Evolutionary conservation across 495 filamentous ascomycete species (phyloP), one percentile per base, ranked within the genome.

Genomic region (Hypoxylon rickii): DNA sequence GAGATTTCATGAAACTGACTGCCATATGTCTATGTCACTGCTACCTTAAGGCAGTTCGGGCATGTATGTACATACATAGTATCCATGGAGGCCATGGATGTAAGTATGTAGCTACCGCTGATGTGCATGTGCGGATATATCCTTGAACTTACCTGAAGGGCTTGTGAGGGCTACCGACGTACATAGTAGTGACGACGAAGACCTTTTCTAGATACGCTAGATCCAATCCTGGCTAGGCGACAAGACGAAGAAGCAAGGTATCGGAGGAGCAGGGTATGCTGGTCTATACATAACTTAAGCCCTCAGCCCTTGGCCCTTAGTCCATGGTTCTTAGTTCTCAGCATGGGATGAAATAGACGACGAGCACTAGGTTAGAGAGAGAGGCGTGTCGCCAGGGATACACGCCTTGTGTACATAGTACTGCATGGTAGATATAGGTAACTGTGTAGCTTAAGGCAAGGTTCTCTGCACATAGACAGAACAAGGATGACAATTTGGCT

Each of bases 11-110:
- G 63, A 69, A 65, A 66, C 63, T 53, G 44, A 64, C 42, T 55
- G 57, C 59, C 55, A 56, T 63, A 63, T 40, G 41, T 37, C 33
- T 39, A 39, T 58, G 59, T 54, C 11, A 54, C 44, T 63, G 38
- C 53, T 44, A 58, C 59, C 48, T 45, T 50, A 58, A 21, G 47
- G 48, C 29, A 51, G 48, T 49, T 42, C 36, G 37, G 40, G 33
- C 46, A 44, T 63, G 51, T 49, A 58, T 36, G 43, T 51, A 51
- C 41, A 33, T 51, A 58, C 41, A 39, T 54, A 54, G 39, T 63
- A 49, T 49, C 51, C 54, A 39, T 68, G 63, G 65, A 64, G 56
- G 63, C 59, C 62, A 68, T 63, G 56, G 16, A 59, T 43, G 12
- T 3, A 12, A 12, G 32, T 34, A 4, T 34, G 32, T 34, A 34